Percentiles rank a stretch among this genome's conserved stretches.
phyloP scores from a whole-genome alignment of 1,284 basidiomycete genomes.

The Heterobasidion occidentale region DNA sequence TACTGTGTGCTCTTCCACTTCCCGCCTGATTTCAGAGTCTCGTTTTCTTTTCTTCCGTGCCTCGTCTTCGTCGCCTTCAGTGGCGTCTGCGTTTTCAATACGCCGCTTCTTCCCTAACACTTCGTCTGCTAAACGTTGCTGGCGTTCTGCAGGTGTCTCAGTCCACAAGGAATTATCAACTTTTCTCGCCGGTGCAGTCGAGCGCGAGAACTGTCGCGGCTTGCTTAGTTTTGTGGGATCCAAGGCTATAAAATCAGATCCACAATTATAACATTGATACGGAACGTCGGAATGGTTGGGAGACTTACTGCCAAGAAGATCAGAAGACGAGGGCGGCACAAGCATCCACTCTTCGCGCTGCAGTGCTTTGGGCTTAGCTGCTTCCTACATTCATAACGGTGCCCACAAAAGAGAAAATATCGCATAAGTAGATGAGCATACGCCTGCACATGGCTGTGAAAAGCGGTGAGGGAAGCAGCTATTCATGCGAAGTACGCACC shows the following conservation, averaged over 20 bases:
- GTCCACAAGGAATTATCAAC: constrained; percentile 77
- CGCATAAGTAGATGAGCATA: not conserved
- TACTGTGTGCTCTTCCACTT: constrained; percentile 79
- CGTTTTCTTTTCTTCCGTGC: constrained; percentile 44
- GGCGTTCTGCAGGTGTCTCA: constrained; percentile 84
- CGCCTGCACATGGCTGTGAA: not conserved
- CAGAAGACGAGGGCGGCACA: constrained; percentile 75
- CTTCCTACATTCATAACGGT: constrained; percentile 39
- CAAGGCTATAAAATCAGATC: constrained; percentile 30
- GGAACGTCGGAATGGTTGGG: not conserved
- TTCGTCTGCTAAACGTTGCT: constrained; percentile 81
- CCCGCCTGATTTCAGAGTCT: constrained; percentile 61
- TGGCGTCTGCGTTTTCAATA: constrained; percentile 41
- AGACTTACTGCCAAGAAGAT: constrained; percentile 64
- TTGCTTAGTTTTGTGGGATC: constrained; percentile 66
- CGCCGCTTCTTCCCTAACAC: constrained; percentile 77
- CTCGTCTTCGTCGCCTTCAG: constrained; percentile 30
- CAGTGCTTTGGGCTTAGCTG: constrained; percentile 61
- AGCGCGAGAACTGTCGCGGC: constrained; percentile 70
- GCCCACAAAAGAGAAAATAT: not conserved
- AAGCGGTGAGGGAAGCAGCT: too few species aligned
- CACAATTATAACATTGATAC: not conserved
- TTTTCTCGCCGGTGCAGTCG: constrained; percentile 32
- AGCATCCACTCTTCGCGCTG: constrained; percentile 95
- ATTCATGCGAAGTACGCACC: constrained; percentile 25